Evolutionary conservation across 805 yeast species (phyloP).

Genomic region (Ogataea parapolymorpha): DNA sequence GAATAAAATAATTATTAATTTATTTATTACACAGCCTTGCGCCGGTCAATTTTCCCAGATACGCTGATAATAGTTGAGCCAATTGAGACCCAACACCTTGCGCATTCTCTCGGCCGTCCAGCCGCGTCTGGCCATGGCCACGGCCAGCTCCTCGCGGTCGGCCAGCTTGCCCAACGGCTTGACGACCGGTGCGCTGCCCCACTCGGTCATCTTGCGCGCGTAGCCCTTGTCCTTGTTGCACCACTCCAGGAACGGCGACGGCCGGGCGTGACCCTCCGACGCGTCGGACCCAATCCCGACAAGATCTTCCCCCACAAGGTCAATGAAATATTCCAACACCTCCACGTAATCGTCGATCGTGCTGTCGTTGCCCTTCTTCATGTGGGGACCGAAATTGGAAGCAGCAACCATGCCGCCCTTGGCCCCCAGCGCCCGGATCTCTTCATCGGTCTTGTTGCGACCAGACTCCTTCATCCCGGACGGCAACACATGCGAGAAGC

Average conservation of each 20-base stretch:
- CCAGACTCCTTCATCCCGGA: slow-evolving; percentile 18
- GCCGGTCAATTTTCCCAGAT: slow-evolving; percentile 13
- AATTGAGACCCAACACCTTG: slow-evolving; percentile 20
- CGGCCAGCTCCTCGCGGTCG: slow-evolving; percentile 23
- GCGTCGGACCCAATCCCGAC: slow-evolving; percentile 49
- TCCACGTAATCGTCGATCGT: slow-evolving; percentile 45
- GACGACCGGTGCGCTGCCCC: slow-evolving; percentile 21
- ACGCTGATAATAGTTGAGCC: slow-evolving; percentile 18
- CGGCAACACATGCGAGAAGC: slow-evolving; percentile 21
- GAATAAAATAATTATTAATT: not conserved
- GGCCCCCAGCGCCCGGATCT: slow-evolving; percentile 19
- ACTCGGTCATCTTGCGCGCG: slow-evolving; percentile 21
- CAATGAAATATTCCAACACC: slow-evolving; percentile 40
- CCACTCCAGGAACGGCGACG: slow-evolving; percentile 22
- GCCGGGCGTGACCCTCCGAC: slow-evolving; percentile 27
- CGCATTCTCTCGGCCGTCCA: slow-evolving; percentile 20
- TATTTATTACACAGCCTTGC: not conserved
- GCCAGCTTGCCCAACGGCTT: slow-evolving; percentile 19
- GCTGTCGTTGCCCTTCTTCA: slow-evolving; percentile 24
- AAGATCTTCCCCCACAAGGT: slow-evolving; percentile 44
- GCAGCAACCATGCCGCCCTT: slow-evolving; percentile 22
- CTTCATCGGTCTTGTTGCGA: slow-evolving; percentile 21
- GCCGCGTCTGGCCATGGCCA: slow-evolving; percentile 20
- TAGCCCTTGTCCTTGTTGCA: slow-evolving; percentile 21
- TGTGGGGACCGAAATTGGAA: slow-evolving; percentile 21